Conservation (phyloP, 805 yeast species). For the Suhomyces pyralidae region DNA sequence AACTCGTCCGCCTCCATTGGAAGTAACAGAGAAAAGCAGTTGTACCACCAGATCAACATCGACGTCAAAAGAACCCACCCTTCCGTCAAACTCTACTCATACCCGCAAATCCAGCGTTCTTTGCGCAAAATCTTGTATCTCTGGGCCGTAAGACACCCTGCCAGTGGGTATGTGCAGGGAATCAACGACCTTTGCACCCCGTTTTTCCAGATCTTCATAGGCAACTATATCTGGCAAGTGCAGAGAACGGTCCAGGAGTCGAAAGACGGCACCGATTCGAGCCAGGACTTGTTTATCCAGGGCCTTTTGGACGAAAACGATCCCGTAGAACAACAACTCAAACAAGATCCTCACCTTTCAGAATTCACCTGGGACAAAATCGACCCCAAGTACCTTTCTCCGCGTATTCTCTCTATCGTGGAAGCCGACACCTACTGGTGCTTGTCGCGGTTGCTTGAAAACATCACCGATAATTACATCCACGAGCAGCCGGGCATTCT, state of each 20-base stretch:
- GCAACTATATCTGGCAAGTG: constrained; percentile 54
- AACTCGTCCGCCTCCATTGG: constrained; percentile 14
- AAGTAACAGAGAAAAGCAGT: constrained; percentile 52
- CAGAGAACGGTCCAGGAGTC: constrained; percentile 20
- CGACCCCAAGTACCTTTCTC: constrained; percentile 61
- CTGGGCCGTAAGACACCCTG: constrained; percentile 97
- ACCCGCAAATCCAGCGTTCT: constrained; percentile 68
- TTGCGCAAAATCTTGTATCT: constrained; percentile 78
- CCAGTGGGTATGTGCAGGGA: constrained; percentile 97
- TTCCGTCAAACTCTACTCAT: constrained; percentile 67
- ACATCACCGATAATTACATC: constrained; percentile 93
- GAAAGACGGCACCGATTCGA: constrained; percentile 10
- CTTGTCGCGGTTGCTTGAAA: constrained; percentile 82
- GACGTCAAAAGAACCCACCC: constrained; percentile 96
- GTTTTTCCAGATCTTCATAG: constrained; percentile 79
- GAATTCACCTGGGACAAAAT: constrained; percentile 46
- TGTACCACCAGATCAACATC: constrained; percentile 94
- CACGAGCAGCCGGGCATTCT: constrained; percentile 98
- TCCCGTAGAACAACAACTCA: constrained; percentile 22
- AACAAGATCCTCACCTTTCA: constrained; percentile 22
- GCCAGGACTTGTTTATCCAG: constrained; percentile 31
- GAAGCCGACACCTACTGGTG: constrained; percentile 99
- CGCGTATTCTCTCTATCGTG: constrained; percentile 59
- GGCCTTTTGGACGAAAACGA: constrained; percentile 30
- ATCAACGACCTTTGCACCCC: constrained; percentile 94